Base-by-base conservation (phyloP, 352 stramenopile genomes). In the Globisporangium camurandrum region DNA sequence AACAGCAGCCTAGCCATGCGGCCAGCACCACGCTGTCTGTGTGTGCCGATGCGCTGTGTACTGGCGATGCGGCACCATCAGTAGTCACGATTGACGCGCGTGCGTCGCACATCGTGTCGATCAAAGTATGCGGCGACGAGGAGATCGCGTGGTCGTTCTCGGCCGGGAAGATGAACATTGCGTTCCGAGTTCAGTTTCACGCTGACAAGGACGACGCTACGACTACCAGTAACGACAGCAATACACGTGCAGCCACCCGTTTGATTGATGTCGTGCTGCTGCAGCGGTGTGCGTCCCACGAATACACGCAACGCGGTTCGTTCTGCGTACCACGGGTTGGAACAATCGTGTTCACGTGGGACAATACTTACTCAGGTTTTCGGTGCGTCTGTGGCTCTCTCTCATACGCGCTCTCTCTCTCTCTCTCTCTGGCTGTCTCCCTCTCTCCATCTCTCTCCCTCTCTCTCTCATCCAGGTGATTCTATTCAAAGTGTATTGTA, bases 311-410 rank as follows among this genome's bases (percentile, higher is more conserved):
- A 26, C 69, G 23, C 9, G 72, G 68, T 20, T 61, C 44, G 6
- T 87, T 77, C 36, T 45, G 59, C 24, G 42, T 71, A 19, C 34
- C 44, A 9, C 56, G 2, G 28, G 41, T 56, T 8, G 70, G 75
- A 2, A 87, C 68, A 7, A 49, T 83, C 40, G 51, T 76, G 22
- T 65, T 84, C 46, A 84, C 56, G 22, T 87, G 75, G 75, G 67
- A 84, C 51, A 87, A 87, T 50, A 67, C 55, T 7, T 84, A 73
- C 45, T 87, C 75, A 0, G 43, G 66, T 14, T 59, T 84, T 34
- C 66, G 72, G 75, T 87, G 56, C 33, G 67, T 42, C 30, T 20
- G 33, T 19, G 27, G 3, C 1, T n/a, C n/a, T n/a, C n/a, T n/a
- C n/a, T n/a, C n/a, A n/a, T n/a, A n/a, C n/a, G n/a, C n/a, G n/a